These are phyloP conservation scores for Crucihimalaya himalaica DNA, from an alignment of 345 rosid species.

Conservation along the genomic window DNA sequence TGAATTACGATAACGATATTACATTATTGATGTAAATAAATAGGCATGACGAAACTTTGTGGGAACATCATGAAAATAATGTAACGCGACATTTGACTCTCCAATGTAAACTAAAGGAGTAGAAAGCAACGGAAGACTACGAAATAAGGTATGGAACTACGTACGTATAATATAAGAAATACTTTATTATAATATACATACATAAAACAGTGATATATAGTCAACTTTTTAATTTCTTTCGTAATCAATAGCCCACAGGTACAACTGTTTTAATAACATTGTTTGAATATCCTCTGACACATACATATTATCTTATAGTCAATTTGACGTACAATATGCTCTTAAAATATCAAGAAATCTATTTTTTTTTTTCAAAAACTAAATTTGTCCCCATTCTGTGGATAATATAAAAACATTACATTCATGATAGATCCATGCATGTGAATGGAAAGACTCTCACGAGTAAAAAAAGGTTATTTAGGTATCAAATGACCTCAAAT, in stretches of 20 bases:
- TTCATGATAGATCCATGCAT: conserved; percentile 30
- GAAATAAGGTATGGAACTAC: conserved; percentile 20
- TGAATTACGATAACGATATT: too few relatives aligned
- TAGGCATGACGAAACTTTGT: background rate
- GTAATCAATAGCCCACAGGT: conserved; percentile 24
- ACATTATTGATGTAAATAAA: too few relatives aligned
- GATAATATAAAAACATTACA: conserved; percentile 26
- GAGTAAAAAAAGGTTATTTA: conserved; percentile 4
- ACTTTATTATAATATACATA: background rate
- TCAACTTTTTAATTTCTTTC: conserved; percentile 22
- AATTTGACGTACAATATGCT: conserved; percentile 29
- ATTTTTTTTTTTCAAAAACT: background rate
- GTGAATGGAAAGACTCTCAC: conserved; percentile 38
- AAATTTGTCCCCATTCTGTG: conserved; percentile 21
- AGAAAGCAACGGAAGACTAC: background rate
- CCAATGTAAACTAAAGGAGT: conserved; percentile 16
- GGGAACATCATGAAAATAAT: conserved; percentile 24
- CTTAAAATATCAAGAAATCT: background rate
- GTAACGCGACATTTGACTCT: conserved; percentile 28
- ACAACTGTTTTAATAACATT: conserved; percentile 18
- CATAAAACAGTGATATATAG: background rate
- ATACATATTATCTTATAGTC: conserved; percentile 17
- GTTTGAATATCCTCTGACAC: conserved; percentile 33
- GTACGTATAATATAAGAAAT: conserved; percentile 16
- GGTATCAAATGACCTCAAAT: conserved; percentile 14